Evolutionary conservation across 768 basidiomycete species (phyloP).

Genomic region (Polyporus arcularius): DNA sequence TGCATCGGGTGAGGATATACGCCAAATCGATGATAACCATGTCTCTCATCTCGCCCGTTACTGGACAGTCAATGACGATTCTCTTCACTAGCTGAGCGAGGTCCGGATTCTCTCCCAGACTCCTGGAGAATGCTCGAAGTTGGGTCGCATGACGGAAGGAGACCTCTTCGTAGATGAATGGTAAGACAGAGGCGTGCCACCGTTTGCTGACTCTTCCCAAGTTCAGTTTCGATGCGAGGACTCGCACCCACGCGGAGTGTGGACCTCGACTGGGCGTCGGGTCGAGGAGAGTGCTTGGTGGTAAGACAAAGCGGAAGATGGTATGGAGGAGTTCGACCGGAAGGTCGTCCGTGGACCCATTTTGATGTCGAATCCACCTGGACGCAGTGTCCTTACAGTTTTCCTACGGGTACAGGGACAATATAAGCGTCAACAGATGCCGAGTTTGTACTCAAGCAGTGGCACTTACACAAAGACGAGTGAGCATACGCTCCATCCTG

Average conservation of each 20-base stretch:
- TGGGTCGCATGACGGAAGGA: background rate
- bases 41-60: background rate
- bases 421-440: background rate
- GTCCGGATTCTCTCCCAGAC: background rate
- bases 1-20: constrained; percentile 1
- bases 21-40: background rate
- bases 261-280: background rate
- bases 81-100: background rate
- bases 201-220: background rate
- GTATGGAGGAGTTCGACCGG: constrained; percentile 4
- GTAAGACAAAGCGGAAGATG: background rate
- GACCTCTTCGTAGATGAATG: constrained; percentile 3
- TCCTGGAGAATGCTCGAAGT: background rate
- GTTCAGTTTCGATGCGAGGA: background rate
- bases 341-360: background rate
- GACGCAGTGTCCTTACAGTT: background rate
- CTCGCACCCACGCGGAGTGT: background rate
- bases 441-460: background rate
- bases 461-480: background rate
- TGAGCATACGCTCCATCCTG: background rate
- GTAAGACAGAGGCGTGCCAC: background rate
- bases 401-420: background rate
- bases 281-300: background rate
- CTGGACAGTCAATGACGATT: constrained; percentile 3
- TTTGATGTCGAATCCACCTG: background rate